Conservation (phyloP, 805 yeast genomes). For the Nakazawaea pomicola region DNA sequence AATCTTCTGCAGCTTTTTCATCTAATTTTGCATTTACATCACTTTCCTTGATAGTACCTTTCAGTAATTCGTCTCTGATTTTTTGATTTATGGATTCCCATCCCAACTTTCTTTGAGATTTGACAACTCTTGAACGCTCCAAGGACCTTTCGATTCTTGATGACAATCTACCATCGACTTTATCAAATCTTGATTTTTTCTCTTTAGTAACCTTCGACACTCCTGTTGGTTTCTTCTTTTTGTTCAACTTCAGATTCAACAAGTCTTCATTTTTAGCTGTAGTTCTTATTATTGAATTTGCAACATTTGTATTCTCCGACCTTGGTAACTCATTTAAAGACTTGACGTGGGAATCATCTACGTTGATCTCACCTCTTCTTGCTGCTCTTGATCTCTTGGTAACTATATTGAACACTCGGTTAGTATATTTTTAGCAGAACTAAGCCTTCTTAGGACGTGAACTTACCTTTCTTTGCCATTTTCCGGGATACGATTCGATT, state of each 20-base stretch:
- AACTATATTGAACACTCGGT: slow-evolving; percentile 21
- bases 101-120: slow-evolving; percentile 57
- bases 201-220: slow-evolving; percentile 24
- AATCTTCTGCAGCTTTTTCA: slow-evolving; percentile 12
- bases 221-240: slow-evolving; percentile 22
- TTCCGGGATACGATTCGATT: neutral
- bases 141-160: slow-evolving; percentile 63
- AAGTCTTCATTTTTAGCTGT: slow-evolving; percentile 62
- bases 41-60: slow-evolving; percentile 25
- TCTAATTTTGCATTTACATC: slow-evolving; percentile 29
- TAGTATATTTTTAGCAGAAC: neutral
- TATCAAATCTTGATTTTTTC: slow-evolving; percentile 44
- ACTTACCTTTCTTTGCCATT: slow-evolving; percentile 13
- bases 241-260: slow-evolving; percentile 48
- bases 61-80: slow-evolving; percentile 28
- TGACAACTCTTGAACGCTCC: slow-evolving; percentile 57
- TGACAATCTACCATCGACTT: slow-evolving; percentile 49
- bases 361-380: slow-evolving; percentile 52
- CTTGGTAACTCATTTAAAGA: slow-evolving; percentile 51
- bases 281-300: slow-evolving; percentile 62
- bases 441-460: no score
- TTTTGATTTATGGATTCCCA: slow-evolving; percentile 66
- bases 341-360: slow-evolving; percentile 38
- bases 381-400: slow-evolving; percentile 77
- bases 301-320: slow-evolving; percentile 52